These are phyloP conservation scores for Collybia sordida DNA, from an alignment of 768 basidiomycete species.

Conservation along the genomic window DNA sequence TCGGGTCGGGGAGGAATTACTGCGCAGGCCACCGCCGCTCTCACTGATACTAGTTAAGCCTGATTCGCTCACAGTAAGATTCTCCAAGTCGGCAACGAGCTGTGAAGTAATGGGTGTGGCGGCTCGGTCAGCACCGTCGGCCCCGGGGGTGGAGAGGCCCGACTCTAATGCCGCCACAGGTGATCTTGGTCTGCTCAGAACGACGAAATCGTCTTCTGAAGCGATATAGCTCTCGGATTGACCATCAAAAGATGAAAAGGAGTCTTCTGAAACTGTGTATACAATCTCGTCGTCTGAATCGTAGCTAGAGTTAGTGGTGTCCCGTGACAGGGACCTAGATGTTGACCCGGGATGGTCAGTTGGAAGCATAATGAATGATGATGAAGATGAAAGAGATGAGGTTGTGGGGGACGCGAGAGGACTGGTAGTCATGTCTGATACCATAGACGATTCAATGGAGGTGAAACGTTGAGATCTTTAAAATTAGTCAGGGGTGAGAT, in stretches of 20 bases:
- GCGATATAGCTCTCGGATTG: slow-evolving; percentile 25
- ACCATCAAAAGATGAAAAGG: slow-evolving; percentile 21
- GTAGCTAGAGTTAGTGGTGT: slow-evolving; percentile 18
- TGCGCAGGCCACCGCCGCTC: neutral
- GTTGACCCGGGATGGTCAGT: neutral
- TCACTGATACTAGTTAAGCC: neutral
- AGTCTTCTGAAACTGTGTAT: slow-evolving; percentile 40
- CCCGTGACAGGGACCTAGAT: slow-evolving; percentile 8
- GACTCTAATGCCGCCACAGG: slow-evolving; percentile 2
- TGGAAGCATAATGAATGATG: slow-evolving; percentile 22
- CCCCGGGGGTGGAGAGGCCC: slow-evolving; percentile 8
- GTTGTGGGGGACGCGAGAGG: slow-evolving; percentile 17
- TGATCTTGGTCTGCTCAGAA: slow-evolving; percentile 29
- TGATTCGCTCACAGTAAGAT: slow-evolving; percentile 4
- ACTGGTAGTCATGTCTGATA: slow-evolving; percentile 6
- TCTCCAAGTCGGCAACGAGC: slow-evolving; percentile 10
- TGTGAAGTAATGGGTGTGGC: slow-evolving; percentile 6
- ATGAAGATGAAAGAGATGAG: slow-evolving; percentile 20
- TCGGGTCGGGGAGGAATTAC: neutral
- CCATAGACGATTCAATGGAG: neutral
- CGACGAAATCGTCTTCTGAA: slow-evolving; percentile 53
- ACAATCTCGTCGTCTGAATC: slow-evolving; percentile 60
- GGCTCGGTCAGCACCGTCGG: slow-evolving; percentile 2
- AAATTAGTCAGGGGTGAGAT: too few species aligned
- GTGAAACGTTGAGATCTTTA: slow-evolving; percentile 1